phyloP scores from a whole-genome alignment of 805 yeast species.

The Candida tallmaniae region DNA sequence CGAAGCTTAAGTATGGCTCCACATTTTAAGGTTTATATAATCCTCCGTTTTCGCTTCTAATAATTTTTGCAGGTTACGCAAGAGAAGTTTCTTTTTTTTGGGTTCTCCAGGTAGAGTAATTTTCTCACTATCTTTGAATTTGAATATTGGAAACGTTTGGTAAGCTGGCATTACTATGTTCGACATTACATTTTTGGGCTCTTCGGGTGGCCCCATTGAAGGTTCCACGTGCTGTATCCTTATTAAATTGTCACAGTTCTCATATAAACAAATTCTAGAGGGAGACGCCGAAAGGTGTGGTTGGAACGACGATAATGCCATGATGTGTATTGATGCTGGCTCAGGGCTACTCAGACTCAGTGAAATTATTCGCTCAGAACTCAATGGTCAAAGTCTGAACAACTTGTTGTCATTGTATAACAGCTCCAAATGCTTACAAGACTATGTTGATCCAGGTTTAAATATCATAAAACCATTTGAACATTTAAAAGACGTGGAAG shows the following conservation, averaged over 20 bases:
- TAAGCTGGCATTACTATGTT: conserved; percentile 34
- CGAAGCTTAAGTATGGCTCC: too few species aligned
- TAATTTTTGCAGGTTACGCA: too few species aligned
- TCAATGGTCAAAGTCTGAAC: conserved; percentile 7
- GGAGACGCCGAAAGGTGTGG: too few species aligned
- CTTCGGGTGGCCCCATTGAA: conserved; percentile 83
- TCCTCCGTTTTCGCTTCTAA: too few species aligned
- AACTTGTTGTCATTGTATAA: conserved; percentile 16
- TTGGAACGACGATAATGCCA: conserved; percentile 28
- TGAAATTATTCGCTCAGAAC: conserved; percentile 31
- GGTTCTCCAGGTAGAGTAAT: too few species aligned
- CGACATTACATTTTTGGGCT: conserved; percentile 67
- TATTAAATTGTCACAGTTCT: conserved; percentile 48
- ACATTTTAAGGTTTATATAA: too few species aligned
- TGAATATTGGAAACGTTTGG: too few species aligned
- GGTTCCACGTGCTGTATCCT: conserved; percentile 64
- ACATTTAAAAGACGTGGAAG: too few species aligned
- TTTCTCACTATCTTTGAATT: too few species aligned
- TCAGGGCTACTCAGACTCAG: conserved; percentile 57
- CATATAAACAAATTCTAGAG: too few species aligned
- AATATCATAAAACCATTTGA: conserved; percentile 20
- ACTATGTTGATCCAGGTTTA: conserved; percentile 1
- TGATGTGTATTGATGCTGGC: conserved; percentile 77
- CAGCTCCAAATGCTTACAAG: conserved; percentile 21
- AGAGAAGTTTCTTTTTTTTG: too few species aligned